These are phyloP conservation scores for Rhizopus delemar DNA, from an alignment of 371 early-diverging fungal genomes.

Conservation along the genomic window DNA sequence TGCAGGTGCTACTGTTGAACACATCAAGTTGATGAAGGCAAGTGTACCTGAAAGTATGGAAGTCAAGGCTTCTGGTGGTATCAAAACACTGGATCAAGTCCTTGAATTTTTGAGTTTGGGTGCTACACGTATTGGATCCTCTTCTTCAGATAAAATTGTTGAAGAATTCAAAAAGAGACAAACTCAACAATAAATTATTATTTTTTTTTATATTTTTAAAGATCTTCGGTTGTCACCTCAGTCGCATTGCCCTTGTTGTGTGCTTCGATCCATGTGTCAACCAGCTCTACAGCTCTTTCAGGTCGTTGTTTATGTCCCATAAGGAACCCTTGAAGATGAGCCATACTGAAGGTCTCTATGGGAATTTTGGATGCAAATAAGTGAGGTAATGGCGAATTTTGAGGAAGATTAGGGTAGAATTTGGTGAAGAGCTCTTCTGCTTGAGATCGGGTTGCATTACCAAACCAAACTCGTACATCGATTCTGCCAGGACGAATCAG, in stretches of 20 bases:
- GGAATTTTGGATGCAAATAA: slow-evolving; percentile 57
- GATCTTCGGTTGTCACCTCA: slow-evolving; percentile 6
- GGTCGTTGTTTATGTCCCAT: slow-evolving; percentile 59
- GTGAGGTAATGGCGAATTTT: slow-evolving; percentile 36
- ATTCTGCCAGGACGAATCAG: slow-evolving; percentile 97
- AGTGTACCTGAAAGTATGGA: slow-evolving; percentile 45
- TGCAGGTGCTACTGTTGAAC: slow-evolving; percentile 58
- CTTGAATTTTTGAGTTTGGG: slow-evolving; percentile 59
- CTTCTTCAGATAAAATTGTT: slow-evolving; percentile 60
- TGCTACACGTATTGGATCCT: slow-evolving; percentile 63
- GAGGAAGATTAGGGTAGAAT: slow-evolving; percentile 35
- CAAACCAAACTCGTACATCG: slow-evolving; percentile 86
- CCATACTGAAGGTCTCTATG: slow-evolving; percentile 58
- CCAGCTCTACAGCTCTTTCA: slow-evolving; percentile 40
- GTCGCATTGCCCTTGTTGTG: slow-evolving; percentile 23
- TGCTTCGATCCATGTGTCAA: slow-evolving; percentile 41
- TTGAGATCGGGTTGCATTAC: slow-evolving; percentile 74
- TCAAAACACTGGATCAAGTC: slow-evolving; percentile 63
- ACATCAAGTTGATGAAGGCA: slow-evolving; percentile 59
- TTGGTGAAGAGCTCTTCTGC: slow-evolving; percentile 61
- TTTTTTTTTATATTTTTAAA: background rate
- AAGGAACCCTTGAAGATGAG: slow-evolving; percentile 61
- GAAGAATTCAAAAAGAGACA: slow-evolving; percentile 52
- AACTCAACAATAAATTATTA: background rate
- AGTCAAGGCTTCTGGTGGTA: slow-evolving; percentile 71